Evolutionary conservation across 2,329 filamentous ascomycete genomes (phyloP), one percentile per base, ranked within the genome.

Genomic region (Aureobasidium leucospermi): DNA sequence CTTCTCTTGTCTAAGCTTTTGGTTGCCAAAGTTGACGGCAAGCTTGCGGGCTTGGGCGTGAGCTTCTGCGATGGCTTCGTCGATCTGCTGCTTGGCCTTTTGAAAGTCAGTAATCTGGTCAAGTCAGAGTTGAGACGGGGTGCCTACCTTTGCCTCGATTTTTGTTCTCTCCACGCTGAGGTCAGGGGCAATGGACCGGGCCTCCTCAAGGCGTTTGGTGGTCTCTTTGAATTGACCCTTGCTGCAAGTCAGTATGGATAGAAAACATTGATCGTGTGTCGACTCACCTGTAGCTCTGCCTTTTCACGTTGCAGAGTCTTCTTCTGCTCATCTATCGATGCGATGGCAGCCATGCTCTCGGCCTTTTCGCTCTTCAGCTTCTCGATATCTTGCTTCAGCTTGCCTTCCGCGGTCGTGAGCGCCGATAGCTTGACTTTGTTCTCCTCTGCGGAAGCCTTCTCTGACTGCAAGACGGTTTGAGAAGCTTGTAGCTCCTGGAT

Each of bases 241-340:
- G 23, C 23, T 23, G 23, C 23, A 23, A 23, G 23, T 23, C 23
- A 23, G 23, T 23, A 23, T 23, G 23, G 23, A 23, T 23, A 23
- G 23, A 23, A 23, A 3, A 4, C 23, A 23, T 4, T 23, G 23
- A n/a, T 45, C 19, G 19, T 29, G 13, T 9, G 2, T 6, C 3
- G 11, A 29, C 57, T 52, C 8, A 59, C 57, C 19, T 52, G 47
- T 15, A 59, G 23, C 15, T 45, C 57, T 39, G 36, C 36, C 31
- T 59, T 59, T 28, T 52, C 46, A 6, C 47, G 38, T 16, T 43
- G 47, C 19, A 59, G 4, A n/a, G n/a, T 19, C 9, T 6, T 29
- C 47, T 31, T 51, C 47, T 52, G 53, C 42, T 57, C 53, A n/a
- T 36, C 32, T 19, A 57, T 38, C 16, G 42, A 38, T 29, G 53